Percentiles rank a stretch among this genome's conserved stretches.
phyloP scores from a whole-genome alignment of 495 filamentous ascomycete species.

The Hyaloscypha variabilis region DNA sequence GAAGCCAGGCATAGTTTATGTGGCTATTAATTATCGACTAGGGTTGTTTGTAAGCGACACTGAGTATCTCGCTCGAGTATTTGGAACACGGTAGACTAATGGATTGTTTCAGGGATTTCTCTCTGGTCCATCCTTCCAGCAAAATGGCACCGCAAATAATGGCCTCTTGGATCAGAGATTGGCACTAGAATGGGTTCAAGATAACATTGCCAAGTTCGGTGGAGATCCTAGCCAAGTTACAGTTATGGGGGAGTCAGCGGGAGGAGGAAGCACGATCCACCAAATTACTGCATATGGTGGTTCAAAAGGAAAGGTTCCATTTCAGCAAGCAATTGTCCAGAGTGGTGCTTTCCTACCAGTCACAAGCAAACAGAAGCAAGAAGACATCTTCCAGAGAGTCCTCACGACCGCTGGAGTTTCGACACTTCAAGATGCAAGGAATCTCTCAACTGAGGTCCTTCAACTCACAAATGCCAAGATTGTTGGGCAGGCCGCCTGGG shows the following conservation, averaged over 20 bases:
- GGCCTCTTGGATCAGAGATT: slow-evolving; percentile 68
- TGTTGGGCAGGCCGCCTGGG: slow-evolving; percentile 38
- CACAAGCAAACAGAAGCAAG: neutral
- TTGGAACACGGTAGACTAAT: no score
- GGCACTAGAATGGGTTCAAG: slow-evolving; percentile 73
- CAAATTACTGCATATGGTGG: slow-evolving; percentile 47
- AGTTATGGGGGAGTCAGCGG: slow-evolving; percentile 71
- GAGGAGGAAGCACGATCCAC: slow-evolving; percentile 66
- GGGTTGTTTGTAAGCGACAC: no score
- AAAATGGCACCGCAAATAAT: slow-evolving; percentile 59
- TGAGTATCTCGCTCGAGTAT: no score
- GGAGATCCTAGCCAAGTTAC: slow-evolving; percentile 68
- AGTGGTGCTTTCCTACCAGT: slow-evolving; percentile 23
- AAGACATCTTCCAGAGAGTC: slow-evolving; percentile 6
- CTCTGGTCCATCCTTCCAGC: slow-evolving; percentile 44
- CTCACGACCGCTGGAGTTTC: slow-evolving; percentile 1
- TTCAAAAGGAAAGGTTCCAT: slow-evolving; percentile 6
- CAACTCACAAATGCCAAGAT: neutral
- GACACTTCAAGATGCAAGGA: slow-evolving; percentile 12
- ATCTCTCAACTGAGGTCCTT: neutral
- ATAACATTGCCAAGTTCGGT: slow-evolving; percentile 68
- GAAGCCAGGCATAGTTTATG: slow-evolving; percentile 65
- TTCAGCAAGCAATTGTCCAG: slow-evolving; percentile 33
- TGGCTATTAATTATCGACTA: slow-evolving; percentile 64
- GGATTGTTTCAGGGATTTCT: no score